Base-by-base conservation (phyloP, 2,329 filamentous ascomycete genomes). In the Sclerotinia spermophila region DNA sequence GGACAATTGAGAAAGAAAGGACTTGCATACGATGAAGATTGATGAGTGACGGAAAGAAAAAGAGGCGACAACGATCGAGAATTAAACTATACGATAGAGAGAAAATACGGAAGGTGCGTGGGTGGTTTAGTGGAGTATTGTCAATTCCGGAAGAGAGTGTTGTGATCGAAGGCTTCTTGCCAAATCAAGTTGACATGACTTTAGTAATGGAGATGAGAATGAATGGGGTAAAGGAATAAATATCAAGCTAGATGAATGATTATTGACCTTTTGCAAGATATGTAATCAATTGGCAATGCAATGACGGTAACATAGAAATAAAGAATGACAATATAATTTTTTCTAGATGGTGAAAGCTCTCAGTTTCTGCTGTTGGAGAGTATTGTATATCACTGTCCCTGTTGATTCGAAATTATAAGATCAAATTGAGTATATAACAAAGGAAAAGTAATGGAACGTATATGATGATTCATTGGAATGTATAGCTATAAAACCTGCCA, bases 11-110 rank as follows among this genome's bases (percentile, higher is more conserved):
- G 38, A 48, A 44, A 69, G 67, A 69, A 66, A 69, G 68, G 33
- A 45, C 68, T 56, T 65, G 48, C 68, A 35, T 48, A 40, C 21
- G 30, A 38, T 53, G 53, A 68, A 51, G 44, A 35, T 68, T 51
- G 48, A 58, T 53, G 62, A 35, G 45, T 55, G 71, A 71, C 69
- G 71, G 62, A 71, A 67, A 62, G 71, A 71, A 45, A 61, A 61
- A 67, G 33, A 61, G 38, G 62, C 30, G 62, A 66, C 35, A 53
- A 42, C n/a, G 45, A 30, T 45, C 30, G 67, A 59, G 62, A 21
- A 27, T 65, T 42, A 40, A 35, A 40, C 8, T 58, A 15, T 44
- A 44, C 42, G 51, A 4, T 35, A n/a, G 10, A 24, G n/a, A 51
- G 33, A 21, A 64, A 27, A 38, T 27, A 17, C 24, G 44, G 67